These are phyloP conservation scores for Sporothrix luriei DNA, from an alignment of 2,329 filamentous ascomycete species.

Conservation along the genomic window DNA sequence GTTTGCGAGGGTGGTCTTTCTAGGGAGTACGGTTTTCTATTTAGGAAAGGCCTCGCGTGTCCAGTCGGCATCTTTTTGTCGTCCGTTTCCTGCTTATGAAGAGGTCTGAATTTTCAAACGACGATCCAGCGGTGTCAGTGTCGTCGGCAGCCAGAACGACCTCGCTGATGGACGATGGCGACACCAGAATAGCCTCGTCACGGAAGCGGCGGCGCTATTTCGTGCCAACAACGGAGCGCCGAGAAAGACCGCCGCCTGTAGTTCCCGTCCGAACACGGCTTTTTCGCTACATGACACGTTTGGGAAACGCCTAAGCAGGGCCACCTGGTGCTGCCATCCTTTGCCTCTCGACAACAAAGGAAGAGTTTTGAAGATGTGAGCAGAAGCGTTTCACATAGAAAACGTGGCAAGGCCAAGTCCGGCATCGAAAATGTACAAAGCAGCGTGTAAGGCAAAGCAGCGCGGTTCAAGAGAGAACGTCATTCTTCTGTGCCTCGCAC, in stretches of 20 bases:
- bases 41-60: conserved; percentile 31
- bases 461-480: conserved; percentile 10
- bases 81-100: background rate
- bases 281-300: background rate
- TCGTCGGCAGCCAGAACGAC: background rate
- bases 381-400: background rate
- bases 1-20: background rate
- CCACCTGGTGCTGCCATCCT: too few relatives aligned
- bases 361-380: background rate
- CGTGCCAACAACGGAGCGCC: background rate
- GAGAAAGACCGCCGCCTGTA: background rate
- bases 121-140: background rate
- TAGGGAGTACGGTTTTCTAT: background rate
- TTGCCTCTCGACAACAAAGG: background rate
- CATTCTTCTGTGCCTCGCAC: background rate
- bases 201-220: conserved; percentile 7
- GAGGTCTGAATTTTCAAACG: background rate
- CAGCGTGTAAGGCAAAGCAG: too few relatives aligned
- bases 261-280: conserved; percentile 19
- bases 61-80: background rate
- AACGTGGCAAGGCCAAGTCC: background rate
- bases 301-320: background rate
- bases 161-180: background rate
- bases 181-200: background rate
- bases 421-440: background rate